A percentile compares a stretch with the other conserved stretches of the same genome.
Conservation (phyloP, 176 grass and related monocot species). For the Oryza brachyantha region DNA sequence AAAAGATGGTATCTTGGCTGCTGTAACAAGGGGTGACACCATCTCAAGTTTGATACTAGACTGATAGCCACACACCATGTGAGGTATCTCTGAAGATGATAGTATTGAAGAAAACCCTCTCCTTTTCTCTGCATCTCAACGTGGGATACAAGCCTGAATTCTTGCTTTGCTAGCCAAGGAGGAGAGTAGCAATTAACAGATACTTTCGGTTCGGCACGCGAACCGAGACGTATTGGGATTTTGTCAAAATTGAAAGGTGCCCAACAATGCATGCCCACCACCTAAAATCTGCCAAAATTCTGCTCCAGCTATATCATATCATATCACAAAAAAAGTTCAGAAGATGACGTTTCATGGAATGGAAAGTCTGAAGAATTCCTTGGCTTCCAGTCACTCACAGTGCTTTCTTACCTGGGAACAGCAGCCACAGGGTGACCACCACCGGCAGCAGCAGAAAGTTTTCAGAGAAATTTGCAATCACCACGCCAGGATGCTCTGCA, state of each 20-base stretch:
- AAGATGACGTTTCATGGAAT: constrained; percentile 14
- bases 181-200: not conserved
- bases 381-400: not conserved
- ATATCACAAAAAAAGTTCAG: not conserved
- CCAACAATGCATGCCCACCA: constrained; percentile 16
- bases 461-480: not conserved
- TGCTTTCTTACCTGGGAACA: constrained; percentile 6
- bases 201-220: not conserved
- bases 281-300: constrained; percentile 1
- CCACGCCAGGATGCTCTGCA: not conserved
- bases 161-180: not conserved
- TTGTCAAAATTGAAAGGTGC: constrained; percentile 17
- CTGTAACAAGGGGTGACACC: not conserved
- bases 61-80: not conserved
- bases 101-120: not conserved
- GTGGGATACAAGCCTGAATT: not conserved
- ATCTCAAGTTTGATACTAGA: not conserved
- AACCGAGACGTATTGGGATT: not conserved
- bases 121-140: not conserved
- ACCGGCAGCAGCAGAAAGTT: not conserved
- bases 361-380: constrained; percentile 25
- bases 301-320: constrained; percentile 2
- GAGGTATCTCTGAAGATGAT: not conserved
- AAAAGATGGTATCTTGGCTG: constrained; percentile 1
- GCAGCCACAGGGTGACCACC: not conserved